Evolutionary conservation across 192 early-diverging fungal genomes (phyloP).

Genomic region (Linnemannia zychae): DNA sequence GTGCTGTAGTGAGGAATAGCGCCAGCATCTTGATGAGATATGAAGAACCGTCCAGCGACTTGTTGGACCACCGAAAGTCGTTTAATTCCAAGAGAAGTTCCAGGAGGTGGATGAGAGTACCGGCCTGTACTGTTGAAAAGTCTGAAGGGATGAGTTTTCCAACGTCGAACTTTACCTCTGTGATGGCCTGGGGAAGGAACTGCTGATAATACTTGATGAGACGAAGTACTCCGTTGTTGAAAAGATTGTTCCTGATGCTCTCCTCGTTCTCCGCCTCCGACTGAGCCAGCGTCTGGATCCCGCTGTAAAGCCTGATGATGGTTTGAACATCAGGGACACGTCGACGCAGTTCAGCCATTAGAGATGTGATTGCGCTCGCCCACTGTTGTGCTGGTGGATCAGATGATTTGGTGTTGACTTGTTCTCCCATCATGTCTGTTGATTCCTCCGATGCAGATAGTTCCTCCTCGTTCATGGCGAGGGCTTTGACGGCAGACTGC

Average conservation of each 20-base stretch:
- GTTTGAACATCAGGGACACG: slow-evolving; percentile 80
- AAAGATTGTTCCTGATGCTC: slow-evolving; percentile 52
- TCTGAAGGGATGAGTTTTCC: slow-evolving; percentile 80
- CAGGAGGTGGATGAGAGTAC: slow-evolving; percentile 71
- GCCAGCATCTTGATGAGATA: slow-evolving; percentile 69
- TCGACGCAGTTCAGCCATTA: slow-evolving; percentile 72
- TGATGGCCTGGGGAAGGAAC: slow-evolving; percentile 72
- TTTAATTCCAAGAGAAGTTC: slow-evolving; percentile 68
- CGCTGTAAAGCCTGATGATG: slow-evolving; percentile 65
- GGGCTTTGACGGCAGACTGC: slow-evolving; percentile 35
- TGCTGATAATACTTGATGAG: slow-evolving; percentile 78
- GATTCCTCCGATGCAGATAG: not conserved
- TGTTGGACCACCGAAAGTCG: slow-evolving; percentile 82
- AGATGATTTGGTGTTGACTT: not conserved
- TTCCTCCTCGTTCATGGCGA: slow-evolving; percentile 33
- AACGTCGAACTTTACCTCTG: slow-evolving; percentile 79
- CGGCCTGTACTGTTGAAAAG: slow-evolving; percentile 63
- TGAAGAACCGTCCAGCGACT: slow-evolving; percentile 59
- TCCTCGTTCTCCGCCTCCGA: slow-evolving; percentile 58
- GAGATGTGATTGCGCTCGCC: slow-evolving; percentile 34
- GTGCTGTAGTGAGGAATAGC: slow-evolving; percentile 64
- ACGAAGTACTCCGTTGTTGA: slow-evolving; percentile 67
- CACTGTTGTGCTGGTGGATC: slow-evolving; percentile 40
- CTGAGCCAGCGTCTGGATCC: slow-evolving; percentile 35
- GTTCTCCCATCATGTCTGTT: slow-evolving; percentile 5